Evolutionary conservation across 2,329 filamentous ascomycete species (phyloP).

Genomic region (Fusarium metavorans): DNA sequence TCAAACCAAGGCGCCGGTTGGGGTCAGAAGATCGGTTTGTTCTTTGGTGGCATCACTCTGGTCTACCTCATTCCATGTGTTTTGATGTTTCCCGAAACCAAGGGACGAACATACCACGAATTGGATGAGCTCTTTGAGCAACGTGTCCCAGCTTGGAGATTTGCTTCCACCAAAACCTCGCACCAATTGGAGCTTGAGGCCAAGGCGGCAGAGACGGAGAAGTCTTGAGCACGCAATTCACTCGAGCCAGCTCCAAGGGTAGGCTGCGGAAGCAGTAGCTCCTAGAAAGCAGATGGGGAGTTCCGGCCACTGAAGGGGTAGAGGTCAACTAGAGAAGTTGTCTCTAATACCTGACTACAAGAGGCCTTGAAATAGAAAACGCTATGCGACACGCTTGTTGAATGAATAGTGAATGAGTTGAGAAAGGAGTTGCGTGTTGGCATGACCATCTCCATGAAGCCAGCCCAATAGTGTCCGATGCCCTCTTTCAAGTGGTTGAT

Average conservation of each 20-base stretch:
- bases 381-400: not conserved
- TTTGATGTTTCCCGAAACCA: not conserved
- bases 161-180: not conserved
- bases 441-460: not conserved
- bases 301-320: not conserved
- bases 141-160: not conserved
- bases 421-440: not conserved
- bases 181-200: not conserved
- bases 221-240: not conserved
- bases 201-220: not conserved
- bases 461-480: no score
- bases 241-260: not conserved
- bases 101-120: not conserved
- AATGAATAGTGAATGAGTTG: not conserved
- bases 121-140: not conserved
- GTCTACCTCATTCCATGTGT: not conserved
- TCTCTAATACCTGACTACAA: not conserved
- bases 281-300: not conserved
- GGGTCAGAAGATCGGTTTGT: not conserved
- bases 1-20: not conserved
- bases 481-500: no score
- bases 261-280: not conserved
- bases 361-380: not conserved
- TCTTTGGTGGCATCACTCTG: not conserved
- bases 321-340: no score